Evolutionary conservation across 2,329 filamentous ascomycete species (phyloP).

Genomic region (Cladosporium phlei): DNA sequence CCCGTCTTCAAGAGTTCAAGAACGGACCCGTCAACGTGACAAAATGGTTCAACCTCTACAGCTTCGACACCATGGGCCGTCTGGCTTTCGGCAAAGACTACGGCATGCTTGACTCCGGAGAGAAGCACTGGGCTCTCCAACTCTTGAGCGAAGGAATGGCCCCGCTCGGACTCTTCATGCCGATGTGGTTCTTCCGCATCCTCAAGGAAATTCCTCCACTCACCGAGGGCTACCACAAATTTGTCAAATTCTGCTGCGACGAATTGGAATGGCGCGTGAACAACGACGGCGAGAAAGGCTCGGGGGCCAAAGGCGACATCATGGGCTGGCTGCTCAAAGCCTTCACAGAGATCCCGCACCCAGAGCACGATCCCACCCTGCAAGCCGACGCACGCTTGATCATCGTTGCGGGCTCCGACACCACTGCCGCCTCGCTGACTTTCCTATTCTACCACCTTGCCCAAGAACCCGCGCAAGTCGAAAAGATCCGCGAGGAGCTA

Average conservation of each 20-base stretch:
- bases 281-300: constrained; percentile 19
- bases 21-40: constrained; percentile 34
- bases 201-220: constrained; percentile 32
- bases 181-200: constrained; percentile 33
- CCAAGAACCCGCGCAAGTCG: constrained; percentile 25
- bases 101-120: constrained; percentile 34
- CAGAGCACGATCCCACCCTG: constrained; percentile 23
- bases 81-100: constrained; percentile 43
- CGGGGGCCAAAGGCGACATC: constrained; percentile 21
- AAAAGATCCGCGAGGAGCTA: constrained; percentile 34
- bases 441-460: constrained; percentile 39
- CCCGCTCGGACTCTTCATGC: constrained; percentile 22
- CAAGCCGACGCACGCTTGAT: constrained; percentile 27
- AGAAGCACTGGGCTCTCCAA: constrained; percentile 34
- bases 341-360: constrained; percentile 23
- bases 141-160: constrained; percentile 34
- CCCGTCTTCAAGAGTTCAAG: constrained; percentile 25
- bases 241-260: constrained; percentile 34
- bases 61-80: constrained; percentile 44
- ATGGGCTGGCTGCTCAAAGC: constrained; percentile 31
- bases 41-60: constrained; percentile 40
- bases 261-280: constrained; percentile 32
- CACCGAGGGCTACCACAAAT: constrained; percentile 30
- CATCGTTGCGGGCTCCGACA: constrained; percentile 41
- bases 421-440: constrained; percentile 38